Base-by-base conservation (phyloP, 768 basidiomycete genomes). In the Pleurotus salmoneostramineus region DNA sequence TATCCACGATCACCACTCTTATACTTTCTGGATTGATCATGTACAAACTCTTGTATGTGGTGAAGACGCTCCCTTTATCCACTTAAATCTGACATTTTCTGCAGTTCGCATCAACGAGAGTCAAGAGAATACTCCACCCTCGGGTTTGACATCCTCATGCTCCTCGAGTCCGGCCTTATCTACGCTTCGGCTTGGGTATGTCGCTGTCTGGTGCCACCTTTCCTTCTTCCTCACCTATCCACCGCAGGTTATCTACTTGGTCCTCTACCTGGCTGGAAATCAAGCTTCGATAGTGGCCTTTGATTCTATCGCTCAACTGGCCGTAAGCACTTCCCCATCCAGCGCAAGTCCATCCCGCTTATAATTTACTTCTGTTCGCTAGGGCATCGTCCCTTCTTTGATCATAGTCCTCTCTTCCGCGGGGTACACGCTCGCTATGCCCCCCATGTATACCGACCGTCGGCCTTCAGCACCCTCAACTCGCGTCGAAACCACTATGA, bases 401-500 rank as follows among this genome's bases (percentile, higher is more conserved):
- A 55, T 55, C 27, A 43, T 55, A 8, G 31, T 55, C 10, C 36
- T 55, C 31, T 32, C 56, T 10, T 57, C 33, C n/a, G 31, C 36
- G 12, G 58, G 43, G 21, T 12, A 27, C 31, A 43, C 32, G 17
- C 17, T 50, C 52, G 59, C 56, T 59, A 56, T 44, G 34, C 33
- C 34, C 43, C 37, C 44, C 36, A 27, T 47, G 35, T 42, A 49
- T 48, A 56, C 36, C 47, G 58, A 57, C 32, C 58, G 51, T 11
- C 52, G 55, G 12, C 37, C 49, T 6, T 36, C 51, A 27, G 50
- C 35, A 36, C 49, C 56, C 32, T 55, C 36, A 50, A 17, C 31
- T 52, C 44, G 37, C 27, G 44, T 40, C 21, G 44, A 52, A 12
- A 56, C 52, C 43, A 56, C 32, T 15, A 81, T 81, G 78, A 78